Evolutionary conservation across 257 asterid genomes (phyloP), one percentile per base, ranked within the genome.

Genomic region (Rhazya stricta): DNA sequence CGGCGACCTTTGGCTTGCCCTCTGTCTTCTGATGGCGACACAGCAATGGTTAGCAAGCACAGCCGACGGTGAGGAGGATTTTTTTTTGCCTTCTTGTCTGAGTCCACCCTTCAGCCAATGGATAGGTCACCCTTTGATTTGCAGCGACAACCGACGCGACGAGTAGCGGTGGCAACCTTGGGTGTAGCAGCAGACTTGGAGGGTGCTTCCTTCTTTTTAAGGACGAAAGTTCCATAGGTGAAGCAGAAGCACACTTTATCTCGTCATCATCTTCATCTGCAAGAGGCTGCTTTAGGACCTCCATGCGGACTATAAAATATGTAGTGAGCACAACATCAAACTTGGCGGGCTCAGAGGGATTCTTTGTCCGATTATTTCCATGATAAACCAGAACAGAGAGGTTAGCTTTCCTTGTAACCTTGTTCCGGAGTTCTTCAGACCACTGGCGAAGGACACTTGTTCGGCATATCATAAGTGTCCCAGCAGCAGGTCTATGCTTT

Each of bases 401-500:
- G 81, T 82, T 84, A 65, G 98, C 99, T 86, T 85, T 82, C 74
- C 78, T 84, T 4, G 96, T 88, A 43, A 95, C 99, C 86, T 91
- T 95, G 79, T 81, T 91, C 72, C 83, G 93, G 82, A 95, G 86
- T 83, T 95, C 99, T 0, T 95, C 99, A 23, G 89, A 84, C 99
- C 99, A 95, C 77, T 95, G 99, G 62, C 97, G 87, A 71, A 95
- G 96, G 78, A 95, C 99, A 86, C 98, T 95, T 30, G 99, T 95
- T 34, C 98, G 99, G 71, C 99, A 95, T 68, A 95, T 98, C 41
- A 94, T 81, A 74, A 95, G 99, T 57, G 99, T 95, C 51, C 99
- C 99, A 73, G 91, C 96, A 77, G 97, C 89, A 66, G 96, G 92
- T 85, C 97, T 89, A 68, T 89, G 93, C 77, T 82, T 91, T 45